Base-by-base conservation (phyloP, 768 basidiomycete genomes). In the Collybiopsis confluens region DNA sequence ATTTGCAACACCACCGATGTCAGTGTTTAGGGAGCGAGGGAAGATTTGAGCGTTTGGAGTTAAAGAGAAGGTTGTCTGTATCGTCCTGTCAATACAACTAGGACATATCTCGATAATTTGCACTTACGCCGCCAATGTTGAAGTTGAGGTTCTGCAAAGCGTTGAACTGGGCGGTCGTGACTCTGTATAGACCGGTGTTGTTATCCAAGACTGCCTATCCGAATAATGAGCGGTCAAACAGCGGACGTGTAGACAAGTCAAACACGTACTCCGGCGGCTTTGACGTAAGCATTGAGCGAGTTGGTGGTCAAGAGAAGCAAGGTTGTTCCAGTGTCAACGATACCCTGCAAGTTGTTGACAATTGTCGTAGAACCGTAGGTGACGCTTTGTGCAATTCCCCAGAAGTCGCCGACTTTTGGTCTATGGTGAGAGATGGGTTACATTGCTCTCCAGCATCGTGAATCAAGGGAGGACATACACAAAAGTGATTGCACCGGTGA, bases 321-420 rank as follows among this genome's bases (percentile, higher is more conserved):
- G 23, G 80, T 81, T 13, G 79, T 81, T 10, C 80, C 75, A 20
- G 82, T 83, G 61, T 83, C 82, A 44, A 85, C 79, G 56, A 85
- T 81, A 55, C 83, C 83, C 35, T 79, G 76, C 35, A 74, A 77
- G 48, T 52, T 64, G 7, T 67, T 24, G 51, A 83, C 66, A 47
- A 83, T 80, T 20, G 68, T 68, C 9, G 69, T 76, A 13, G 64
- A 27, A 5, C 81, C 79, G 56, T 81, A 83, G 16, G 68, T 70
- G 56, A 84, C 70, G 54, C 73, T 72, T 66, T 85, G 75, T 63
- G 81, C 70, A 55, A 85, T 80, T 33, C 83, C 83, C 83, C 83
- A 85, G 73, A 73, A 83, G 23, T 66, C 59, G 49, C 58, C 66
- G 30, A 80, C 72, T 30, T 27, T 52, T 18, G 2, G 21, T 9